A percentile compares a stretch with the other conserved stretches of the same genome.
phyloP scores from a whole-genome alignment of 805 yeast species.

The Kodamaea laetipori region DNA sequence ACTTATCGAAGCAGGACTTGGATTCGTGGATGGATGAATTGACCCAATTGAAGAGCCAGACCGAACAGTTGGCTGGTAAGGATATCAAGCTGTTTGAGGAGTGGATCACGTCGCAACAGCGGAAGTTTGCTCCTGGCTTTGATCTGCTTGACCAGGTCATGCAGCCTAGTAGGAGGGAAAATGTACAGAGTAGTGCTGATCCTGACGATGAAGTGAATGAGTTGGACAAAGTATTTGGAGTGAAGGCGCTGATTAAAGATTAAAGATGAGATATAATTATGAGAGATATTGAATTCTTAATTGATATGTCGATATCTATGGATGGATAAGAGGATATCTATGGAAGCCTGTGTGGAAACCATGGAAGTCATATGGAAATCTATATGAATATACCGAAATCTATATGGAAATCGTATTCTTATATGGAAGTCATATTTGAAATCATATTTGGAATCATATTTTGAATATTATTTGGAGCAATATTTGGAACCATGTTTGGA shows the following conservation, averaged over 20 bases:
- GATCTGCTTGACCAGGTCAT: conserved; percentile 33
- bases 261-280: background rate
- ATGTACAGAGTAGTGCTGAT: background rate
- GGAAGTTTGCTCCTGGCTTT: conserved; percentile 45
- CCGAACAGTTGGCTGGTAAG: conserved; percentile 18
- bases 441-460: no score
- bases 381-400: no score
- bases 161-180: conserved; percentile 27
- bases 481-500: no score
- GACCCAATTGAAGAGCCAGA: conserved; percentile 24
- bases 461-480: no score
- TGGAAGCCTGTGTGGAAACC: no score
- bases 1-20: conserved; percentile 28
- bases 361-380: no score
- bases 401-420: no score
- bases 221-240: conserved; percentile 24
- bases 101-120: conserved; percentile 36
- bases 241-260: background rate
- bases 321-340: no score
- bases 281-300: no score
- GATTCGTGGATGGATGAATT: conserved; percentile 36
- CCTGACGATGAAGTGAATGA: conserved; percentile 21
- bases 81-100: conserved; percentile 22
- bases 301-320: no score
- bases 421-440: no score